A percentile compares a stretch with the other conserved stretches of the same genome.
Conservation (phyloP, 495 filamentous ascomycete species). For the Pyrenula aspistea region DNA sequence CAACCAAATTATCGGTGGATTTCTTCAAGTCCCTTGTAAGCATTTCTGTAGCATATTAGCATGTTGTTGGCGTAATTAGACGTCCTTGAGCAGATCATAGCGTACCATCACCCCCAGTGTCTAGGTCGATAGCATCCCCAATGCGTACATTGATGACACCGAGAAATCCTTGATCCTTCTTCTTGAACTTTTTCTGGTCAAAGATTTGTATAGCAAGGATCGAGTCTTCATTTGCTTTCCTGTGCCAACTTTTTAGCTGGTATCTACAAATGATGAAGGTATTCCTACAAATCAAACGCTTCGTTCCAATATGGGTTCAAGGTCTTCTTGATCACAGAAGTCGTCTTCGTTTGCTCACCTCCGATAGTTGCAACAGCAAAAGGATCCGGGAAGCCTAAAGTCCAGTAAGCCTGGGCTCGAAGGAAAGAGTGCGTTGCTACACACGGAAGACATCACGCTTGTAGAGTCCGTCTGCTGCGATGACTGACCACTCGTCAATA, state of each 20-base stretch:
- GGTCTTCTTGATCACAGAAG: conserved; percentile 89
- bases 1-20: conserved; percentile 93
- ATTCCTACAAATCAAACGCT: conserved; percentile 82
- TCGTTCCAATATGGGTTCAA: conserved; percentile 99
- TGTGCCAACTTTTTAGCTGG: conserved; percentile 18
- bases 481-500: conserved; percentile 45
- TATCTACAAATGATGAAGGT: neutral
- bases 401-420: neutral
- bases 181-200: conserved; percentile 99
- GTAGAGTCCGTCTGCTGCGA: conserved; percentile 96
- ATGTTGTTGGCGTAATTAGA: conserved; percentile 1
- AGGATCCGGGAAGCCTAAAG: conserved; percentile 84
- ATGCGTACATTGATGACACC: conserved; percentile 95
- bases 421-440: conserved; percentile 22
- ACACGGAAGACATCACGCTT: conserved; percentile 97
- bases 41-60: conserved; percentile 53
- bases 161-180: conserved; percentile 98
- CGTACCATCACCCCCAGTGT: conserved; percentile 83
- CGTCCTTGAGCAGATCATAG: conserved; percentile 4
- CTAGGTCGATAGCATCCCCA: conserved; percentile 83
- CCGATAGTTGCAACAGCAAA: conserved; percentile 95
- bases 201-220: conserved; percentile 97
- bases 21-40: conserved; percentile 97
- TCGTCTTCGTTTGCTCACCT: conserved; percentile 94
- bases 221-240: conserved; percentile 80